Conservation (phyloP, 306 rosid species). For the Prunus armeniaca region DNA sequence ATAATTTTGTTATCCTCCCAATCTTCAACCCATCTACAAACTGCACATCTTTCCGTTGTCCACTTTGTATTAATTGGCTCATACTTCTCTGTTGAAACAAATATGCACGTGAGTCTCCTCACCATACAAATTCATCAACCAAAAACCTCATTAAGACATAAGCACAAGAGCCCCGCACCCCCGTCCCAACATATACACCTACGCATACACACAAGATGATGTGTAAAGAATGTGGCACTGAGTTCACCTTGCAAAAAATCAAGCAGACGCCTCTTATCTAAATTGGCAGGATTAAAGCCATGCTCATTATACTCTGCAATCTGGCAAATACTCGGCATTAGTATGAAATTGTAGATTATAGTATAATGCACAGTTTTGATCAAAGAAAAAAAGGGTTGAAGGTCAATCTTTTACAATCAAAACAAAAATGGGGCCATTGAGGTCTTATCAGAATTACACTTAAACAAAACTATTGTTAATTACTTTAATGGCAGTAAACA, state of each 20-base stretch:
- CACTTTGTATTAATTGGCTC: constrained; percentile 62
- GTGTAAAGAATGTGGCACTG: constrained; percentile 6
- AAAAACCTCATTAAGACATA: constrained; percentile 15
- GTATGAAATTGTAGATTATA: constrained; percentile 12
- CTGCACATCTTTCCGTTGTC: constrained; percentile 91
- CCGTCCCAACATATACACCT: background rate
- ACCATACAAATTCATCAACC: constrained; percentile 17
- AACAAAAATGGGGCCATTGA: background rate
- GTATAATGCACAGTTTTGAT: background rate
- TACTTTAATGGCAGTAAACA: background rate
- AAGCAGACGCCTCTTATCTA: constrained; percentile 68
- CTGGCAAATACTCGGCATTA: constrained; percentile 45
- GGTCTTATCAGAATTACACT: background rate
- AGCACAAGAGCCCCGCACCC: background rate
- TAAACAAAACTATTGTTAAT: background rate
- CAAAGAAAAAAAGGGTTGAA: background rate
- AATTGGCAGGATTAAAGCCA: constrained; percentile 42
- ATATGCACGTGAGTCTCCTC: constrained; percentile 19
- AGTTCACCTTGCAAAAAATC: constrained; percentile 69
- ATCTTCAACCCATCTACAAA: constrained; percentile 99
- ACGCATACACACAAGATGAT: background rate
- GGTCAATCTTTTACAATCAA: background rate
- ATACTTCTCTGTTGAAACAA: constrained; percentile 63
- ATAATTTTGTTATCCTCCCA: constrained; percentile 96
- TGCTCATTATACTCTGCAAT: constrained; percentile 53